Evolutionary conservation across 306 rosid species (phyloP).

Genomic region (Elaeagnus macrophylla): DNA sequence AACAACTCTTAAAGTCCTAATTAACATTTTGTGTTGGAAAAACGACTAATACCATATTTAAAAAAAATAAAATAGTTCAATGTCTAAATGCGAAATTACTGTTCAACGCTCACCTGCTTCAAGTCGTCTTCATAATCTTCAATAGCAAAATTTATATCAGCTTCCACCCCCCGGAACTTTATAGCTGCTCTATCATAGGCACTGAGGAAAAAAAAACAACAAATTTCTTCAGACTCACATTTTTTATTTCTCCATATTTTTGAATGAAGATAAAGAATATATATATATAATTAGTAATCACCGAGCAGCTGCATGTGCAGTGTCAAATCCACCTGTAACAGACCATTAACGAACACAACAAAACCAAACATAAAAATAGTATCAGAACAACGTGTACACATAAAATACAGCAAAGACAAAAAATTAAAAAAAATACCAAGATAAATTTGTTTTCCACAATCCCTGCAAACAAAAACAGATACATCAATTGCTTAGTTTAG

Average conservation of each 20-base stretch:
- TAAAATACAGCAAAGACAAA: background rate
- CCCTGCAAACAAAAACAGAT: slow-evolving; percentile 44
- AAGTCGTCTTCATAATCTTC: too few relatives aligned
- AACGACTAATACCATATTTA: too few relatives aligned
- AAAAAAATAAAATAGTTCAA: too few relatives aligned
- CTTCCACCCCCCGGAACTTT: too few relatives aligned
- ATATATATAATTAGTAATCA: too few relatives aligned
- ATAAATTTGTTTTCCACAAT: slow-evolving; percentile 97
- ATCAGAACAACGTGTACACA: background rate
- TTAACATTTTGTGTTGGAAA: too few relatives aligned
- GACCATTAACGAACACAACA: slow-evolving; percentile 35
- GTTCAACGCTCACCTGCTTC: too few relatives aligned
- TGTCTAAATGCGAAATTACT: background rate
- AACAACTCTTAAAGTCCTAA: too few relatives aligned
- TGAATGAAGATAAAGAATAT: background rate
- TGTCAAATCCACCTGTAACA: slow-evolving; percentile 94
- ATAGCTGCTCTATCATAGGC: too few relatives aligned
- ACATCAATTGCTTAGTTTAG: slow-evolving; percentile 4
- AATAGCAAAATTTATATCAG: too few relatives aligned
- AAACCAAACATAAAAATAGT: background rate
- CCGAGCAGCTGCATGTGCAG: slow-evolving; percentile 99
- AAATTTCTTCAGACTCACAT: background rate
- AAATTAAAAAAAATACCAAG: slow-evolving; percentile 51
- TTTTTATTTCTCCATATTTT: background rate
- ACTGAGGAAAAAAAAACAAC: slow-evolving; percentile 13